Percentiles rank a stretch among this genome's conserved stretches.
These are phyloP conservation scores for Lagenidium sp. DNA, from an alignment of 352 stramenopile species.

Conservation along the genomic window DNA sequence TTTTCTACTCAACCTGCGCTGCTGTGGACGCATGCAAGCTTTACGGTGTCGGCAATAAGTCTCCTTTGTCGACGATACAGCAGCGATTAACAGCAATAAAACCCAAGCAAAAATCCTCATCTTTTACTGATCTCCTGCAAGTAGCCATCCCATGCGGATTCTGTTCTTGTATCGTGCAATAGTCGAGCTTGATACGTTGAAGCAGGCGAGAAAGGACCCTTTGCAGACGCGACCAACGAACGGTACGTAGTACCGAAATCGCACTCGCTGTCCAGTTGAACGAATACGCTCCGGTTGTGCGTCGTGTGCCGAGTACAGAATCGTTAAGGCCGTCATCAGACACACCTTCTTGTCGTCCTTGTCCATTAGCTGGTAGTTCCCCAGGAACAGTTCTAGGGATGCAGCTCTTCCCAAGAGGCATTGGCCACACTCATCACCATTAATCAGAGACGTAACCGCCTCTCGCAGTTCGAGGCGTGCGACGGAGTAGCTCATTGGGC, in stretches of 20 bases:
- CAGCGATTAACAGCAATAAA: too few relatives aligned
- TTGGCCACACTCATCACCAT: neutral
- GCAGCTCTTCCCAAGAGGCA: neutral
- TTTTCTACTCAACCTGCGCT: too few relatives aligned
- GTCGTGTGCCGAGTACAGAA: constrained; percentile 1
- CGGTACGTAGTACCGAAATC: constrained; percentile 5
- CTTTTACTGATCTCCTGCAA: constrained; percentile 4
- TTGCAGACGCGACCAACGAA: constrained; percentile 9
- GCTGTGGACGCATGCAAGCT: too few relatives aligned
- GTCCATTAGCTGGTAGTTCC: neutral
- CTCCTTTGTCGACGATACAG: too few relatives aligned
- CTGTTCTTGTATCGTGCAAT: constrained; percentile 1
- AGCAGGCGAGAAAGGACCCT: constrained; percentile 2
- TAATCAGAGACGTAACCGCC: too few relatives aligned
- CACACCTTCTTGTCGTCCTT: neutral
- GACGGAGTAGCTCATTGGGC: too few relatives aligned
- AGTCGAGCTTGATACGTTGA: neutral
- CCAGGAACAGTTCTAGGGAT: neutral
- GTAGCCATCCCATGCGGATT: neutral
- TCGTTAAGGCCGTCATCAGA: constrained; percentile 1
- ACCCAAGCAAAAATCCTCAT: too few relatives aligned
- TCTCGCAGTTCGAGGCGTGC: too few relatives aligned
- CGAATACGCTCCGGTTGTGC: neutral
- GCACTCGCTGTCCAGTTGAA: neutral
- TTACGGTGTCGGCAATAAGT: too few relatives aligned